Percentiles rank a stretch among this genome's conserved stretches.
Evolutionary conservation across 345 rosid species (phyloP).

Genomic region (Moricandia arvensis): DNA sequence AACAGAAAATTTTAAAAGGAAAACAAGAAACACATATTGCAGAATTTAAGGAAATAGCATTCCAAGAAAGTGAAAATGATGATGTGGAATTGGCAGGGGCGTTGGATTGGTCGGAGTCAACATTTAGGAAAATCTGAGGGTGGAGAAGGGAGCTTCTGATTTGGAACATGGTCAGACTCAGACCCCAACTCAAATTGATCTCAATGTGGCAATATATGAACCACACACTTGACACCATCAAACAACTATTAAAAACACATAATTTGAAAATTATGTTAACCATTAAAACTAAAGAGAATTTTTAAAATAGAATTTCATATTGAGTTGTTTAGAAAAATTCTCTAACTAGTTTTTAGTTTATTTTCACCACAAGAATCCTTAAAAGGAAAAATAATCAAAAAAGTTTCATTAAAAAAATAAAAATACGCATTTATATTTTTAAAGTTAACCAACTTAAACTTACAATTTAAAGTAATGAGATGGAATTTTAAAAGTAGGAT

Average conservation of each 20-base stretch:
- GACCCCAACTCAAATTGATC: conserved; percentile 69
- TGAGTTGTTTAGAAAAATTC: too few relatives aligned
- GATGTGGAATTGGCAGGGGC: conserved; percentile 10
- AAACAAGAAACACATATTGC: not conserved
- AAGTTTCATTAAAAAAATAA: too few relatives aligned
- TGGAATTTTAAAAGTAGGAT: too few relatives aligned
- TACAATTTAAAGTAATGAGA: too few relatives aligned
- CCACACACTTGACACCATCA: conserved; percentile 55
- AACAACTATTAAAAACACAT: not conserved
- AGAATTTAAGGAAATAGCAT: not conserved
- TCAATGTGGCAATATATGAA: conserved; percentile 80
- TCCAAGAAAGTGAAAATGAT: not conserved
- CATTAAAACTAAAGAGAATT: not conserved
- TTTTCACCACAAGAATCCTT: too few relatives aligned
- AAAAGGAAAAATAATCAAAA: too few relatives aligned
- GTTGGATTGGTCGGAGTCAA: conserved; percentile 39
- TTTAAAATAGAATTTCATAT: not conserved
- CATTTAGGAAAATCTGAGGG: conserved; percentile 77
- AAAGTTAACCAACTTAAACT: too few relatives aligned
- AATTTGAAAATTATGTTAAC: not conserved
- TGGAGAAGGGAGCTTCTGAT: conserved; percentile 66
- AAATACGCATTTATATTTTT: too few relatives aligned
- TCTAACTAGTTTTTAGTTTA: too few relatives aligned
- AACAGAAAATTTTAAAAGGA: not conserved
- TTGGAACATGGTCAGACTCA: conserved; percentile 61